Base-by-base conservation (phyloP, 2,329 filamentous ascomycete genomes). In the Talaromyces sp. region DNA sequence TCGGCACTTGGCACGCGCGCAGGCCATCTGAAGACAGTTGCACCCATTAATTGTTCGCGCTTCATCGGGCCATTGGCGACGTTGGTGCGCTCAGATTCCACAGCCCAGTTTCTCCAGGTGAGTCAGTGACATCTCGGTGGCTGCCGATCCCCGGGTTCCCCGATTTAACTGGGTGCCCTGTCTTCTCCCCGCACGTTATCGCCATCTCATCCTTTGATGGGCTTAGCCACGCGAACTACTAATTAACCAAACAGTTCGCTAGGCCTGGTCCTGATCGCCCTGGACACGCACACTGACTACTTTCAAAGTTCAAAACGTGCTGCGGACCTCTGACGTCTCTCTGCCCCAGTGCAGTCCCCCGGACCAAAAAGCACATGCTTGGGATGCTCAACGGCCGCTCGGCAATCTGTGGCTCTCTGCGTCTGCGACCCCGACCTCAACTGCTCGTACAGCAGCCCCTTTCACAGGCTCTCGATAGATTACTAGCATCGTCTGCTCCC, bases 291-390 rank as follows among this genome's bases (percentile, higher is more conserved):
- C 43, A 24, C 19, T 24, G 43, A 46, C n/a, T n/a, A n/a, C n/a
- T n/a, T n/a, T n/a, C n/a, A n/a, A n/a, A n/a, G 11, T 10, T 21
- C 41, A 46, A 46, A 24, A 46, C n/a, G 21, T 24, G 21, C 43
- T 46, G 43, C 8, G 43, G 43, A 14, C 3, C 17, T 24, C 43
- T 46, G 43, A 24, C 43, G 35, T 38, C 35, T 38, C 35, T 46
- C 41, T 43, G 38, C 41, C 41, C 41, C 41, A 19, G 41, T 5
- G n/a, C 41, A 19, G 41, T 5, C n/a, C 38, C 35, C 35, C 51
- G 62, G 51, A 55, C 9, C 11, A 43, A 46, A 46, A 19, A 65
- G 70, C 73, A 72, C 68, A 76, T 76, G 74, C 73, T 67, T 67
- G 66, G 69, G 65, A 64, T 69, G 61, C 64, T 66, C 27, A 54